Conservation (phyloP, 495 filamentous ascomycete species). For the Neurospora sp. region DNA sequence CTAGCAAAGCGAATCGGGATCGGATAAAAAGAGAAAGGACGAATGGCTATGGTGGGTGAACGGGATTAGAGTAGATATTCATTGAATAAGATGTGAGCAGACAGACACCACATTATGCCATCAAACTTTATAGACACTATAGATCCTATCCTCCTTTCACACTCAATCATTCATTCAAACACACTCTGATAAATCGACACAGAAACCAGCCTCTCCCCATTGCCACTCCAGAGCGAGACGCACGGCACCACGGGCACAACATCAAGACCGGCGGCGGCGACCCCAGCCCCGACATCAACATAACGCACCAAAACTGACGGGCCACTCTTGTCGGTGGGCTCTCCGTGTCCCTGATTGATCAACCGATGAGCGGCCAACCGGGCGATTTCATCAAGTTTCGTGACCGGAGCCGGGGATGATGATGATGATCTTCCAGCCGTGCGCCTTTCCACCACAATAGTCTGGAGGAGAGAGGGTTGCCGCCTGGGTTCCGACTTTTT, state of each 20-base stretch:
- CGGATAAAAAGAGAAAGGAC: no score
- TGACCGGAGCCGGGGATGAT: not conserved
- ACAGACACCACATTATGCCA: not conserved
- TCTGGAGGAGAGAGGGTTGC: slow-evolving; percentile 10
- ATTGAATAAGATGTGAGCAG: not conserved
- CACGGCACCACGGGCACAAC: slow-evolving; percentile 13
- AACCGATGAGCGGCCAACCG: not conserved
- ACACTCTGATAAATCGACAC: not conserved
- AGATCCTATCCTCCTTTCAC: no score
- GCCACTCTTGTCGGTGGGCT: not conserved
- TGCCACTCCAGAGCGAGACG: not conserved
- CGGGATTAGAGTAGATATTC: not conserved
- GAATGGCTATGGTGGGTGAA: not conserved
- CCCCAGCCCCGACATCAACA: not conserved
- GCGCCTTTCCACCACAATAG: slow-evolving; percentile 8
- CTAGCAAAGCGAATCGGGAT: no score
- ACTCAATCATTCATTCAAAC: not conserved
- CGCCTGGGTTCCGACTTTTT: not conserved
- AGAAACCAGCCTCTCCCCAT: not conserved
- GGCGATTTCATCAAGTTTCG: not conserved
- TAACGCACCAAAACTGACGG: not conserved
- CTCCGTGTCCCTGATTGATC: not conserved
- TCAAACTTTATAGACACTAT: no score
- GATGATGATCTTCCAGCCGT: not conserved
- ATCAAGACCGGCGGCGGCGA: not conserved